These are phyloP conservation scores for Arthrinium phaeospermum DNA, from an alignment of 2,329 filamentous ascomycete genomes.

Conservation along the genomic window DNA sequence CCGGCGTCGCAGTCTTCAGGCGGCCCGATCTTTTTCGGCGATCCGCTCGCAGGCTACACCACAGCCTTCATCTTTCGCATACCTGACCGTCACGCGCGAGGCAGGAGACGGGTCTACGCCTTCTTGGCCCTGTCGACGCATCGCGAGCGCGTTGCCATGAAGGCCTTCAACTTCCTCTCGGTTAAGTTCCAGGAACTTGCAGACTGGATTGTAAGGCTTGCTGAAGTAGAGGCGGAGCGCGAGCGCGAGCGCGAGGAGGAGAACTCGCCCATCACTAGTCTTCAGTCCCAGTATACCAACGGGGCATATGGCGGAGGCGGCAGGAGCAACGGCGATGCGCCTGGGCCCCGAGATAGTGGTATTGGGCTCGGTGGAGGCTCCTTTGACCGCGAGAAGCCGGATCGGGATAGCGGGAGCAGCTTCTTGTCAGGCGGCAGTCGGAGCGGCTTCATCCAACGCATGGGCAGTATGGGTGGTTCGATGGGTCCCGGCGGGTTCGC, in stretches of 20 bases:
- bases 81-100: conserved; percentile 69
- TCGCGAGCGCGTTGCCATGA: conserved; percentile 69
- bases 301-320: conserved; percentile 31
- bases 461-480: conserved; percentile 44
- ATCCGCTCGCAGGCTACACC: conserved; percentile 68
- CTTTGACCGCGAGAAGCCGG: conserved; percentile 35
- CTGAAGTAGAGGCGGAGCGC: conserved; percentile 67
- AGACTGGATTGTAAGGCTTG: conserved; percentile 68
- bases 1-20: conserved; percentile 59
- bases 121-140: conserved; percentile 70
- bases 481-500: conserved; percentile 60
- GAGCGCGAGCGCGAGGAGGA: conserved; percentile 49
- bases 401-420: conserved; percentile 51
- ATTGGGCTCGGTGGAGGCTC: conserved; percentile 34
- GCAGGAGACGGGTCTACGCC: conserved; percentile 72
- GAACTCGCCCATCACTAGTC: conserved; percentile 44
- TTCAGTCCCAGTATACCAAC: conserved; percentile 50
- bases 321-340: conserved; percentile 43
- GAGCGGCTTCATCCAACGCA: conserved; percentile 52
- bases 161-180: conserved; percentile 67
- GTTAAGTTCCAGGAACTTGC: conserved; percentile 68
- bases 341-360: conserved; percentile 36
- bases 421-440: conserved; percentile 60
- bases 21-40: conserved; percentile 72
- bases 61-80: conserved; percentile 75